A percentile compares a stretch with the other conserved stretches of the same genome.
These are phyloP conservation scores for Cicer pinnatifidum DNA, from an alignment of 306 rosid species.

Conservation along the genomic window DNA sequence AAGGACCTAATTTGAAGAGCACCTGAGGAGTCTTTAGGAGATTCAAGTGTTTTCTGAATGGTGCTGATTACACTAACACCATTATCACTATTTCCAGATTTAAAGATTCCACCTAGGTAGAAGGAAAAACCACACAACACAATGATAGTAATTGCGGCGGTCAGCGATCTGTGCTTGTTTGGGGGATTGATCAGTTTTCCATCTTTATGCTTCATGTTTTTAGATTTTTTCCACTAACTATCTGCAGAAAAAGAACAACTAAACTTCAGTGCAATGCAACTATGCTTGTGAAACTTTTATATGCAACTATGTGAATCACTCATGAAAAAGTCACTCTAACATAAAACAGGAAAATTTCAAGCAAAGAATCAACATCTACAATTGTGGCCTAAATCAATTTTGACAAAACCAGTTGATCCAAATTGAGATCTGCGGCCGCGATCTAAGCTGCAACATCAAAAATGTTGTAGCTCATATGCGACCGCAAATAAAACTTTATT, in stretches of 20 bases:
- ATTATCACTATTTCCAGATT: slow-evolving; percentile 50
- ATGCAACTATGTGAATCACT: background rate
- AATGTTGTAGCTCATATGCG: background rate
- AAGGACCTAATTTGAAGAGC: slow-evolving; percentile 61
- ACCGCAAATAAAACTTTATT: background rate
- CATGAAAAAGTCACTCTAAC: slow-evolving; percentile 29
- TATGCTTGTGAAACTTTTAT: background rate
- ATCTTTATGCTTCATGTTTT: slow-evolving; percentile 87
- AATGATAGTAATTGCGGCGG: slow-evolving; percentile 56
- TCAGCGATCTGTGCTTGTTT: slow-evolving; percentile 61
- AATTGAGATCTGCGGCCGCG: background rate
- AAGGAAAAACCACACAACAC: slow-evolving; percentile 78
- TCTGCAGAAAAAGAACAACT: slow-evolving; percentile 52
- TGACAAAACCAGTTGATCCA: slow-evolving; percentile 25
- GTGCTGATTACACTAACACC: slow-evolving; percentile 41
- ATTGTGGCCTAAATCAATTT: slow-evolving; percentile 21
- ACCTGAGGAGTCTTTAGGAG: slow-evolving; percentile 54
- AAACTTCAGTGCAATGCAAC: slow-evolving; percentile 27
- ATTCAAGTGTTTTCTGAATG: slow-evolving; percentile 47
- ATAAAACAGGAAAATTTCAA: slow-evolving; percentile 26
- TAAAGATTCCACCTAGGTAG: slow-evolving; percentile 85
- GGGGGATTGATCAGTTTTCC: slow-evolving; percentile 67
- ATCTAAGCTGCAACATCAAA: background rate
- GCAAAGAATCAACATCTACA: background rate
- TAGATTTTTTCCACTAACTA: slow-evolving; percentile 43